These are phyloP conservation scores for Gardenia jasminoides DNA, from an alignment of 257 asterid species.

Conservation along the genomic window DNA sequence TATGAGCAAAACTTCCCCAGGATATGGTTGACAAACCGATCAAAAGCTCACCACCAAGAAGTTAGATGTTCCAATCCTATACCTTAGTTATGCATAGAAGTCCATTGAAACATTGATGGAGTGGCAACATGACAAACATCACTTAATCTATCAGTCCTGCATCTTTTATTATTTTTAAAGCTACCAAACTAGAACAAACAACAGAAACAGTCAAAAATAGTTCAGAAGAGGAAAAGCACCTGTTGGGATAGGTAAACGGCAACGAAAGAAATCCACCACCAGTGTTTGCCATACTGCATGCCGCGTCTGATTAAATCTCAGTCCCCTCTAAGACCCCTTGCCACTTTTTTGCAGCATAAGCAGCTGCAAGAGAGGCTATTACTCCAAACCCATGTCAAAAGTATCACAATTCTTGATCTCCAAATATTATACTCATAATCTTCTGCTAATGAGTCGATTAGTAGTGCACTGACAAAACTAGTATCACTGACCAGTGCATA, in stretches of 20 bases:
- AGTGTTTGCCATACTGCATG: constrained; percentile 43
- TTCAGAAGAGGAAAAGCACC: constrained; percentile 27
- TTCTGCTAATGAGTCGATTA: constrained; percentile 43
- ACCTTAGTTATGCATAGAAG: not conserved
- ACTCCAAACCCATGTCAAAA: constrained; percentile 76
- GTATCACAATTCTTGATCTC: constrained; percentile 63
- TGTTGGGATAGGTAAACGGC: constrained; percentile 76
- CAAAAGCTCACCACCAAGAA: not conserved
- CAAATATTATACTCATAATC: constrained; percentile 31
- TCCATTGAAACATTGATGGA: constrained; percentile 7
- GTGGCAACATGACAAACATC: not conserved
- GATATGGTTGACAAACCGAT: not conserved
- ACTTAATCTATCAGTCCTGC: not conserved
- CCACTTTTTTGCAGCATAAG: constrained; percentile 90
- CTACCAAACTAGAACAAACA: not conserved
- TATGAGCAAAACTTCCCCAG: not conserved
- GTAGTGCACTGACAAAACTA: constrained; percentile 65
- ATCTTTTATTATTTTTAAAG: not conserved
- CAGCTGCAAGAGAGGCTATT: constrained; percentile 77
- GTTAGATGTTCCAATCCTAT: not conserved
- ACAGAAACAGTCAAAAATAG: not conserved
- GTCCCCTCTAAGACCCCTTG: constrained; percentile 90
- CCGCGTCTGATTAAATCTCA: constrained; percentile 75
- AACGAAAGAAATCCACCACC: constrained; percentile 98
- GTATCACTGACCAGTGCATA: constrained; percentile 85